Conservation (phyloP, 2,329 filamentous ascomycete species). For the Monilinia laxa region DNA sequence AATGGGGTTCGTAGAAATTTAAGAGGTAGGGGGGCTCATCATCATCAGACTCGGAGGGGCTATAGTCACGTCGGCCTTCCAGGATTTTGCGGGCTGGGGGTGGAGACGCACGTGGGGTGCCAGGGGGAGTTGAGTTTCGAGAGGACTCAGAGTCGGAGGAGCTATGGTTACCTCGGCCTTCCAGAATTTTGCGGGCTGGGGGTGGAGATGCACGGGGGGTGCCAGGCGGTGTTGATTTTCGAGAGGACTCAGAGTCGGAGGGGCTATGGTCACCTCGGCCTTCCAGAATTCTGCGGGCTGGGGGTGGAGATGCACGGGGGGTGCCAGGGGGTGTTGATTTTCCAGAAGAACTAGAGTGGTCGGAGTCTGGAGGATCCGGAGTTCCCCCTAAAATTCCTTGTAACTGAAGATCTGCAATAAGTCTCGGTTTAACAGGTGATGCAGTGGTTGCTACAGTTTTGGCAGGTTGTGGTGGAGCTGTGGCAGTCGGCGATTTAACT, state of each 20-base stretch:
- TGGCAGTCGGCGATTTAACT: background rate
- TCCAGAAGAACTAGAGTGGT: no score
- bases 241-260: background rate
- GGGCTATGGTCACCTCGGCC: background rate
- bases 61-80: background rate
- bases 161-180: background rate
- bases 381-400: background rate
- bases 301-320: background rate
- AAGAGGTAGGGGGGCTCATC: slow-evolving; percentile 2
- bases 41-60: background rate
- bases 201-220: background rate
- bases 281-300: background rate
- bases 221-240: no score
- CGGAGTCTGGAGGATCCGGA: background rate
- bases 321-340: background rate
- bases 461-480: background rate
- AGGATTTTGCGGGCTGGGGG: background rate
- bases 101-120: background rate
- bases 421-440: no score
- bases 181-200: background rate
- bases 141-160: background rate
- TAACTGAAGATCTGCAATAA: no score
- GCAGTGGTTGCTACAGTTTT: no score
- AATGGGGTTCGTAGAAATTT: slow-evolving; percentile 10
- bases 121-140: no score